Percentiles rank a stretch among this genome's conserved stretches.
Evolutionary conservation across 371 early-diverging fungal species (phyloP).

Genomic region (Mucor plumbeus): DNA sequence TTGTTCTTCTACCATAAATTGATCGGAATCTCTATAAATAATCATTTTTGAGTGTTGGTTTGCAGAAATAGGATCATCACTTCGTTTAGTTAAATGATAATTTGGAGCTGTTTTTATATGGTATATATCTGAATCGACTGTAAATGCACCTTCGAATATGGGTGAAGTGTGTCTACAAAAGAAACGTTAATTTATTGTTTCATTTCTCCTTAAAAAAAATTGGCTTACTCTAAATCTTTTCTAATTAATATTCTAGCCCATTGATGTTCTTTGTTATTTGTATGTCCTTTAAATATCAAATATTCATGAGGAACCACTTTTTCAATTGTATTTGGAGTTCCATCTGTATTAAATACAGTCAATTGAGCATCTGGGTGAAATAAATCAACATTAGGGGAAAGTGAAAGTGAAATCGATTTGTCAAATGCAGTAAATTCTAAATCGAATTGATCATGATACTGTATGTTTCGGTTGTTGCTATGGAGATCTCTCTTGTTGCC

Average conservation of each 20-base stretch:
- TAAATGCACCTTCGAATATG: constrained; percentile 71
- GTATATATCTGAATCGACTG: constrained; percentile 59
- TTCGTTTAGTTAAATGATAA: constrained; percentile 60
- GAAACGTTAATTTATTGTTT: neutral
- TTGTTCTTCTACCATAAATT: constrained; percentile 9
- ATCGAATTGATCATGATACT: constrained; percentile 9
- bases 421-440: constrained; percentile 26
- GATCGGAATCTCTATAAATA: constrained; percentile 76
- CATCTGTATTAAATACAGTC: constrained; percentile 36
- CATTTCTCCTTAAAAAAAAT: constrained; percentile 4
- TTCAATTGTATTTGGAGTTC: constrained; percentile 19
- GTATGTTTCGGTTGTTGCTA: neutral
- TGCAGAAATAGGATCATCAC: constrained; percentile 58
- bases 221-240: constrained; percentile 46
- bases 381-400: constrained; percentile 74
- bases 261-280: constrained; percentile 36
- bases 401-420: constrained; percentile 59
- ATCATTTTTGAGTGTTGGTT: constrained; percentile 47
- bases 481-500: neutral
- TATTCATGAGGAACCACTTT: constrained; percentile 45
- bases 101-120: constrained; percentile 65
- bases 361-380: constrained; percentile 72
- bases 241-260: constrained; percentile 75
- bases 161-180: constrained; percentile 26
- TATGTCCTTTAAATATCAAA: constrained; percentile 64